These are phyloP conservation scores for Xylariomycetidae sp. DNA, from an alignment of 2,329 filamentous ascomycete genomes.

Conservation along the genomic window DNA sequence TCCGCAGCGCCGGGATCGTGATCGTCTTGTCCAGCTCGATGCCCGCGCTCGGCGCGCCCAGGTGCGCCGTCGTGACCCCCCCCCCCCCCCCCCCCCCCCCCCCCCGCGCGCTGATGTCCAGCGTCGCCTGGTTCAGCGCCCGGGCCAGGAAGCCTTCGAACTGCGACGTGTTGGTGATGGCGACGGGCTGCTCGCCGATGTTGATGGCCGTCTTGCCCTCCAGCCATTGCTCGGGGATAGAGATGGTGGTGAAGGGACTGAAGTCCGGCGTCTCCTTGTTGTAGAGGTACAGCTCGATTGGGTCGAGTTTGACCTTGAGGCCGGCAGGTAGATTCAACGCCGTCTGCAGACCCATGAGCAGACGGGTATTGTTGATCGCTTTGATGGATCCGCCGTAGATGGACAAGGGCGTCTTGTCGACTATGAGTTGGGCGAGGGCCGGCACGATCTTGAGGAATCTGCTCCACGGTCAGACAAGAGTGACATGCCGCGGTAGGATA, in stretches of 20 bases:
- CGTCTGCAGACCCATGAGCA: slow-evolving; percentile 28
- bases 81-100: too few relatives aligned
- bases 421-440: slow-evolving; percentile 32
- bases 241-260: slow-evolving; percentile 23
- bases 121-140: slow-evolving; percentile 2
- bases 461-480: background rate
- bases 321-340: slow-evolving; percentile 29
- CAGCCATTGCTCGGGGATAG: slow-evolving; percentile 20
- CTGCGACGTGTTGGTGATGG: slow-evolving; percentile 7
- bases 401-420: slow-evolving; percentile 29
- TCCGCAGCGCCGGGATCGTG: slow-evolving; percentile 12
- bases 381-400: slow-evolving; percentile 29
- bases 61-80: slow-evolving; percentile 23
- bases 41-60: slow-evolving; percentile 27
- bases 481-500: background rate
- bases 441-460: slow-evolving; percentile 34
- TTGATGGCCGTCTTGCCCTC: slow-evolving; percentile 23
- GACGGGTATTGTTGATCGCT: slow-evolving; percentile 25
- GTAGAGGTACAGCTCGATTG: slow-evolving; percentile 27
- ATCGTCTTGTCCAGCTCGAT: slow-evolving; percentile 27
- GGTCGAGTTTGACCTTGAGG: slow-evolving; percentile 30
- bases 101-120: slow-evolving; percentile 8
- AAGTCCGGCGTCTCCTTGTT: slow-evolving; percentile 21
- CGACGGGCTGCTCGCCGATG: slow-evolving; percentile 9
- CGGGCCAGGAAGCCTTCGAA: slow-evolving; percentile 8